Percentiles rank a stretch among this genome's conserved stretches.
Conservation (phyloP, 306 rosid genomes). For the Inga laurina region DNA sequence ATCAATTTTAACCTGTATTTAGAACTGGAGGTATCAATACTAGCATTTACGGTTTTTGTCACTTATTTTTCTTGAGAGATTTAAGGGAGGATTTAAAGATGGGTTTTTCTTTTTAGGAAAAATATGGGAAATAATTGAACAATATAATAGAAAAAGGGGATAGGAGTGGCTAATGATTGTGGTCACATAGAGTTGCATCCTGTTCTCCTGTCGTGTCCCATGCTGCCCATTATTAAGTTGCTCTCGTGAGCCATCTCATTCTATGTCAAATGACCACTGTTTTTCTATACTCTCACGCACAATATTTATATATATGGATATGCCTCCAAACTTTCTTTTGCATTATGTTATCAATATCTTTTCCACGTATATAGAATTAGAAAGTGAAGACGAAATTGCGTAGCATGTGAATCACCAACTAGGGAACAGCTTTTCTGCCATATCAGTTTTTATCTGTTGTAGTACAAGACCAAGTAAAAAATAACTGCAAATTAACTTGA, state of each 20-base stretch:
- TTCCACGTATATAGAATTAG: neutral
- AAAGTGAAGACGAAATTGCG: neutral
- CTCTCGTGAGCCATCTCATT: slow-evolving; percentile 11
- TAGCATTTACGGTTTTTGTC: neutral
- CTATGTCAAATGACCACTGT: neutral
- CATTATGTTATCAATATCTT: neutral
- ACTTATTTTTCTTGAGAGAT: neutral
- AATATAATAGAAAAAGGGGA: neutral
- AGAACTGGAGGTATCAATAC: too few species aligned
- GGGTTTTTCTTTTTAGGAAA: neutral
- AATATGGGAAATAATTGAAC: neutral
- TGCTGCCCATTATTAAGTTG: neutral
- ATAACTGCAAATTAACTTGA: neutral
- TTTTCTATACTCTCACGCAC: neutral
- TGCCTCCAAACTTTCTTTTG: neutral
- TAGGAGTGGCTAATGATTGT: neutral
- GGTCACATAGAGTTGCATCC: neutral
- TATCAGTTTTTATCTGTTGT: neutral
- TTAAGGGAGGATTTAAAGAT: neutral
- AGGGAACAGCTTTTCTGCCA: slow-evolving; percentile 30
- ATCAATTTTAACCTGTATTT: too few species aligned
- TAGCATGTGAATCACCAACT: slow-evolving; percentile 33
- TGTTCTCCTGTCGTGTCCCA: slow-evolving; percentile 4
- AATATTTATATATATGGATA: neutral
- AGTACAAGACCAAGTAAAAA: slow-evolving; percentile 3